Base-by-base conservation (phyloP, 176 grass and related monocot species). In the Triticum urartu region DNA sequence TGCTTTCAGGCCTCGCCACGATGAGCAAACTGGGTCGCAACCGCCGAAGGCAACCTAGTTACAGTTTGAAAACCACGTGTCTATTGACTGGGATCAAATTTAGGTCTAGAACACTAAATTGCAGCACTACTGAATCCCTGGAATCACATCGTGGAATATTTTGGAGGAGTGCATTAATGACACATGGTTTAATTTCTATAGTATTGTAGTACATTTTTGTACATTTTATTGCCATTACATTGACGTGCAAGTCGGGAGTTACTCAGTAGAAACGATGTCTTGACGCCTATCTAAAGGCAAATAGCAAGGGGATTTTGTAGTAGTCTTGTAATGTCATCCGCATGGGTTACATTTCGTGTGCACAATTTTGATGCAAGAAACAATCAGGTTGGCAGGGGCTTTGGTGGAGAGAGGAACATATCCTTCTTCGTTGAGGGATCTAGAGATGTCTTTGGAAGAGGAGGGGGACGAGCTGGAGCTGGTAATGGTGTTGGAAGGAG, bases 81-180 rank as follows among this genome's bases (percentile, higher is more conserved):
- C 79, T 18, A 82, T 98, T 78, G 94, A 98, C 77, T 98, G 97
- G 97, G 94, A 98, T 80, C 86, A 92, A 70, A 84, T 94, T 42
- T 84, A 95, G 90, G 88, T 88, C 80, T 95, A 88, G 70, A 87
- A 78, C 43, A 25, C 60, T 11, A 15, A 15, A 68, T n/a, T 26
- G 47, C 33, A 68, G 48, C 50, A 22, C 17, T 14, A 34, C 13
- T 24, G 52, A 71, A 52, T 71, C 36, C 72, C 32, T 82, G 36
- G 47, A 84, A 22, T 5, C 22, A 11, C 4, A 11, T 24, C 24
- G n/a, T 76, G 25, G 50, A 77, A 50, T 81, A 56, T 13, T 22
- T 30, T 81, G 70, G 77, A 63, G 30, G 9, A 56, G 6, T 77
- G 47, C 64, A 62, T 63, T 64, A 43, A 45, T 78, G 77, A 43